Evolutionary conservation across 352 stramenopile genomes (phyloP), one percentile per base, ranked within the genome.

Genomic region (Globisporangium yorkense): DNA sequence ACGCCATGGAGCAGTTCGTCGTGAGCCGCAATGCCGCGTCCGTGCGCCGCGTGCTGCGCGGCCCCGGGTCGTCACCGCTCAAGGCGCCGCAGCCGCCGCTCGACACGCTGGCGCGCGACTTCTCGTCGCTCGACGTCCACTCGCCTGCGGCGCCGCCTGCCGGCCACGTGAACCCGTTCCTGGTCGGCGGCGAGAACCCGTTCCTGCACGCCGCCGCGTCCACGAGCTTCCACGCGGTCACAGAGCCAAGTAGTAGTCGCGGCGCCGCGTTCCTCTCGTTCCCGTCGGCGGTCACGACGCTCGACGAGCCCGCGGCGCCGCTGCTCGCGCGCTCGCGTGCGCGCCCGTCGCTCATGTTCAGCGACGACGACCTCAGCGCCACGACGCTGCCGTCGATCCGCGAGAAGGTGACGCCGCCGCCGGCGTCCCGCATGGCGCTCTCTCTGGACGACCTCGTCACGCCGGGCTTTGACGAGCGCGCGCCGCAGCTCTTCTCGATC

Each of bases 1-100:
- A 92, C 51, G 81, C 81, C 33, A 88, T 92, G 79, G 79, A 92
- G 53, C 77, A 89, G 64, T 92, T 88, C 54, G 63, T 81, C 8
- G 56, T 81, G 24, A 70, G 75, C 58, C 75, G 73, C 15, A 85
- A 92, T 58, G 54, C 72, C 16, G 74, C 71, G 13, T 66, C 65
- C 0, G 68, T 92, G 45, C 68, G 68, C 5, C 72, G 81, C 2
- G 77, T 80, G 37, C 51, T 92, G 41, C 70, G 59, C 21, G 78
- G 81, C 2, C 81, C 74, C 13, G 20, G 46, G 3, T 40, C 58
- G 4, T 59, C 57, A 12, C 40, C 57, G 8, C 9, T 18, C 0
- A 56, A 46, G 24, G 24, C 50, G 9, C 21, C 5, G 4, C 10
- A 27, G 35, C 20, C 21, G 27, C 27, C 48, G 29, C 57, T 91